A percentile compares a stretch with the other conserved stretches of the same genome.
phyloP scores from a whole-genome alignment of 192 early-diverging fungal genomes.

The Umbelopsis sp. region DNA sequence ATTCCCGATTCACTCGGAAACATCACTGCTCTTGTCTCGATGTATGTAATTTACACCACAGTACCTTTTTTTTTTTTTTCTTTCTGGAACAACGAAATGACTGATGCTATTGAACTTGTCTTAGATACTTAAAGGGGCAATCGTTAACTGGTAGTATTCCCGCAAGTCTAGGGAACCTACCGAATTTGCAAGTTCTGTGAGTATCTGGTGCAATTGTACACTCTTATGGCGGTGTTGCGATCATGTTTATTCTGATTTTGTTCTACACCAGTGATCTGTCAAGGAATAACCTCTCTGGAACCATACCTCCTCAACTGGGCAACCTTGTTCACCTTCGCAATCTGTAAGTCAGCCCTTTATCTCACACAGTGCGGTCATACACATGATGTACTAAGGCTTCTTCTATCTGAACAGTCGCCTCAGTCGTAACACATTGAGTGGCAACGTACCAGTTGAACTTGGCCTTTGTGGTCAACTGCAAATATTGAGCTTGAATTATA shows the following conservation, averaged over 20 bases:
- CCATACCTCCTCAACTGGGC: slow-evolving; percentile 22
- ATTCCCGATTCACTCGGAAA: slow-evolving; percentile 24
- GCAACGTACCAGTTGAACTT: slow-evolving; percentile 26
- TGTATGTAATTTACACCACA: slow-evolving; percentile 20
- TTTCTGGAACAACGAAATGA: neutral
- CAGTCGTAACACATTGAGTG: slow-evolving; percentile 25
- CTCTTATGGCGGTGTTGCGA: neutral
- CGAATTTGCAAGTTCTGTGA: slow-evolving; percentile 30
- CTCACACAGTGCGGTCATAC: neutral
- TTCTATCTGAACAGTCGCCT: slow-evolving; percentile 17
- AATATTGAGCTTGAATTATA: slow-evolving; percentile 27
- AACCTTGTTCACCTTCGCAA: slow-evolving; percentile 24
- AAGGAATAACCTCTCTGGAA: slow-evolving; percentile 32
- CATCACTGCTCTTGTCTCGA: slow-evolving; percentile 14
- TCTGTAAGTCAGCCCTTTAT: slow-evolving; percentile 28
- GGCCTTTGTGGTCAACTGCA: slow-evolving; percentile 18
- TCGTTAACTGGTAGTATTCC: slow-evolving; percentile 18
- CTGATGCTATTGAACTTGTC: neutral
- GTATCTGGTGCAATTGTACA: neutral
- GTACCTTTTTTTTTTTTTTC: too few relatives aligned
- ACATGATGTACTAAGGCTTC: neutral
- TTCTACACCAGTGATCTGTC: slow-evolving; percentile 30
- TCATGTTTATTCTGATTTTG: neutral
- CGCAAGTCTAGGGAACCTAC: neutral
- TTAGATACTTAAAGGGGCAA: slow-evolving; percentile 21